Evolutionary conservation across 495 filamentous ascomycete species (phyloP).

Genomic region (Penicillium silybi): DNA sequence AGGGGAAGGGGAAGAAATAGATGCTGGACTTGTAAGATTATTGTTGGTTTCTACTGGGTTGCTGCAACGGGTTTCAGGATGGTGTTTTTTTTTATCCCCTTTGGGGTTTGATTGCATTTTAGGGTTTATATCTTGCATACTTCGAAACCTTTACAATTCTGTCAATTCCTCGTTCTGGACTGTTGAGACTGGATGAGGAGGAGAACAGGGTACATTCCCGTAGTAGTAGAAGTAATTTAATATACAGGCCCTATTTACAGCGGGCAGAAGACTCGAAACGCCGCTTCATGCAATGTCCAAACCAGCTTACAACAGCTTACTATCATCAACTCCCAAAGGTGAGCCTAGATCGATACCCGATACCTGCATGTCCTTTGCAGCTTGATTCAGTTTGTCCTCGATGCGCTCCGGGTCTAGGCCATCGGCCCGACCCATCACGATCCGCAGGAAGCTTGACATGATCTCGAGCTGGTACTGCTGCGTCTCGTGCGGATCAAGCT

Average conservation of each 20-base stretch:
- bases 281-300: slow-evolving; percentile 13
- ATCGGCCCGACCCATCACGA: slow-evolving; percentile 46
- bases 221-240: slow-evolving; percentile 8
- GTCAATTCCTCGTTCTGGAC: too few relatives aligned
- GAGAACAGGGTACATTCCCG: slow-evolving; percentile 5
- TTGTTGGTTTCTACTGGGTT: slow-evolving; percentile 5
- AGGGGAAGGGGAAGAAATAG: slow-evolving; percentile 79
- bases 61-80: background rate
- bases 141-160: background rate
- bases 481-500: slow-evolving; percentile 38
- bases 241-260: slow-evolving; percentile 11
- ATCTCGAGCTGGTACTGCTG: slow-evolving; percentile 49
- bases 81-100: background rate
- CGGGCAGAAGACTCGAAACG: slow-evolving; percentile 6
- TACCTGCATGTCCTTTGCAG: slow-evolving; percentile 55
- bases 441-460: slow-evolving; percentile 46
- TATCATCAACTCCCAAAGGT: slow-evolving; percentile 26
- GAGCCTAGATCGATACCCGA: slow-evolving; percentile 30
- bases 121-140: background rate
- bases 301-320: slow-evolving; percentile 22
- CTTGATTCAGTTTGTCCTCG: slow-evolving; percentile 41
- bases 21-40: slow-evolving; percentile 12
- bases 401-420: slow-evolving; percentile 25
- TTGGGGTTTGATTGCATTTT: slow-evolving; percentile 1
- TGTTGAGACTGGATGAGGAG: too few relatives aligned